Percentiles rank a stretch among this genome's conserved stretches.
phyloP scores from a whole-genome alignment of 495 filamentous ascomycete genomes.

The Penicillium pulvis region DNA sequence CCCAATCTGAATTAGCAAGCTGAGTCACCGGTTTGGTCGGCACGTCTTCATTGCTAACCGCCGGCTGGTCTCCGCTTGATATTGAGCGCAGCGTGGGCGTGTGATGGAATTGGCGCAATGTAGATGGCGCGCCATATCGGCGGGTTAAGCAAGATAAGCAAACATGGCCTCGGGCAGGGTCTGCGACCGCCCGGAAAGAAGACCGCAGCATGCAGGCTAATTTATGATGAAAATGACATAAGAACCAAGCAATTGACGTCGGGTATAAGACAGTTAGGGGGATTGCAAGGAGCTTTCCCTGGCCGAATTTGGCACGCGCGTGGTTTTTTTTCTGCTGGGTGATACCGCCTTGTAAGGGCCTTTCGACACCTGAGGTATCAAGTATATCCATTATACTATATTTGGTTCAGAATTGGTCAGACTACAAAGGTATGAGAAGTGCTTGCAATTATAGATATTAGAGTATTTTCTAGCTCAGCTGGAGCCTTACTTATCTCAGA shows the following conservation, averaged over 20 bases:
- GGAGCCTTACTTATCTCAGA: too few species aligned
- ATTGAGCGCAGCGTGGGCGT: constrained; percentile 18
- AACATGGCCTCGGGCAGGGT: constrained; percentile 40
- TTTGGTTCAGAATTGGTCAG: neutral
- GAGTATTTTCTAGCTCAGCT: too few species aligned
- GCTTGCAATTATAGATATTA: too few species aligned
- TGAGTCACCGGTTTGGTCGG: neutral
- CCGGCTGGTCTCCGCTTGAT: constrained; percentile 1
- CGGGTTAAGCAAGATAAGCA: constrained; percentile 40
- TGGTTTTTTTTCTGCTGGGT: constrained; percentile 29
- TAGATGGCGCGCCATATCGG: constrained; percentile 25
- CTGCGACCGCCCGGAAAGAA: constrained; percentile 44
- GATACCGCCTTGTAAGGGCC: constrained; percentile 15
- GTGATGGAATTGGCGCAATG: constrained; percentile 33
- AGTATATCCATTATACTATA: neutral
- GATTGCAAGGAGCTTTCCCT: neutral
- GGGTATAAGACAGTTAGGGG: neutral
- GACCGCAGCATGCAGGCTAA: constrained; percentile 43
- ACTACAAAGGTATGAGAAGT: neutral
- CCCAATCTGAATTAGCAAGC: neutral
- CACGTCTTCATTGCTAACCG: neutral
- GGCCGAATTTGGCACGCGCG: constrained; percentile 7
- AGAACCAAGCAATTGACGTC: neutral
- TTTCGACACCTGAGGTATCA: neutral
- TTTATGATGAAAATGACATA: constrained; percentile 7